Evolutionary conservation across 768 basidiomycete species (phyloP), one percentile per base, ranked within the genome.

Genomic region (Trametes meyenii): DNA sequence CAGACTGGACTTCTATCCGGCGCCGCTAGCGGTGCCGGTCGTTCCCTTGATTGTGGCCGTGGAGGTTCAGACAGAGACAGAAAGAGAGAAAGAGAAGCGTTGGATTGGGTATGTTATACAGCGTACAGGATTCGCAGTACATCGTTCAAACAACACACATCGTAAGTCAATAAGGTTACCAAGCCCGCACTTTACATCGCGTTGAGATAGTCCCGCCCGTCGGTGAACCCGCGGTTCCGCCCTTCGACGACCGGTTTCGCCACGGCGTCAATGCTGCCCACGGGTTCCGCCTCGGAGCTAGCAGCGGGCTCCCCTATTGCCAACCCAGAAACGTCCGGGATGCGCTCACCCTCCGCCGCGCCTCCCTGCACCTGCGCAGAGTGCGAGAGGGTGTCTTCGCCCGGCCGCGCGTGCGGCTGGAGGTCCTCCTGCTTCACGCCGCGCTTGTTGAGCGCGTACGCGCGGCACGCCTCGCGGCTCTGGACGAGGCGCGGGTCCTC

Each of bases 381-480:
- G 26, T 75, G 66, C 55, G 71, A 77, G 50, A 89, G 65, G 55
- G 85, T 84, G 67, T 79, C 80, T 64, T 86, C 85, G 1, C 83
- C 85, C 13, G 78, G 79, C 12, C 69, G 67, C 7, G 78, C 76
- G 76, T 87, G 82, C 26, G 89, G 90, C 77, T 88, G 77, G 51
- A 90, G 69, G 59, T 90, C 87, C 14, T 85, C 81, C 70, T 77
- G 74, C 49, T 73, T 75, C 4, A 88, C 79, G 0, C 87, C 88
- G n/a, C 90, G 75, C 67, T 80, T 73, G 58, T 78, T 78, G 62
- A 85, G 57, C 17, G 87, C 88, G 71, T 90, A 91, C 42, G 77
- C 79, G 67, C 88, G 74, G 69, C 89, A 90, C 49, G 85, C 87
- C 59, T 88, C 85, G 59, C 79, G 74, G 71, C 88, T 90, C 71